Percentiles rank a stretch among this genome's conserved stretches.
phyloP scores from a whole-genome alignment of 2,329 filamentous ascomycete genomes.

The Diaporthe amygdali region DNA sequence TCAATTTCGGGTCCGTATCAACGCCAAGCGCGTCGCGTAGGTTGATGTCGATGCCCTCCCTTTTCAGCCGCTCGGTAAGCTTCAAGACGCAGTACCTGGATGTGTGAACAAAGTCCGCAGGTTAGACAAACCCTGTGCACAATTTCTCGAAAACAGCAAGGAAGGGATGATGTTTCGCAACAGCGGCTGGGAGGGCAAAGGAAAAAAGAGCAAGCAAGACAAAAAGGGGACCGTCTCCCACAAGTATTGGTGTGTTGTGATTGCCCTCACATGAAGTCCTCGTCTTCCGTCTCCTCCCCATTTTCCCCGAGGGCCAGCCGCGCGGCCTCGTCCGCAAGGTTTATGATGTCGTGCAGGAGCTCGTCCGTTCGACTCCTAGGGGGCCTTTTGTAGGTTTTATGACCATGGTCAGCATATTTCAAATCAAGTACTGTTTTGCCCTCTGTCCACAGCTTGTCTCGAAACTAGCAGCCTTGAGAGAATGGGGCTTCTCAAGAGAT shows the following conservation, averaged over 20 bases:
- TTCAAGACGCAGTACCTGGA: slow-evolving; percentile 28
- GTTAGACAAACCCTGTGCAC: slow-evolving; percentile 16
- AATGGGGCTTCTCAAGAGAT: background rate
- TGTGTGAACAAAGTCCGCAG: background rate
- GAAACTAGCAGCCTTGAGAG: background rate
- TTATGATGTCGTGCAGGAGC: slow-evolving; percentile 41
- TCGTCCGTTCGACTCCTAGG: slow-evolving; percentile 40
- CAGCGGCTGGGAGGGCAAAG: background rate
- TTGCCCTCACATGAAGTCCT: slow-evolving; percentile 47
- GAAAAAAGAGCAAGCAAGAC: background rate
- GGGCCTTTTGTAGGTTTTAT: slow-evolving; percentile 10
- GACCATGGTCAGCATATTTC: slow-evolving; percentile 1
- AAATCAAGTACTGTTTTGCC: background rate
- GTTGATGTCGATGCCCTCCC: slow-evolving; percentile 27
- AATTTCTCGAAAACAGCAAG: background rate
- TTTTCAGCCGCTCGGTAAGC: slow-evolving; percentile 26
- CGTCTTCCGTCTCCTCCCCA: slow-evolving; percentile 35
- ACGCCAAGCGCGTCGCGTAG: slow-evolving; percentile 26
- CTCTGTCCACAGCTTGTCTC: background rate
- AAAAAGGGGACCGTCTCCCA: slow-evolving; percentile 23
- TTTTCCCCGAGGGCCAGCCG: slow-evolving; percentile 44
- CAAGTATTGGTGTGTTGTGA: slow-evolving; percentile 20
- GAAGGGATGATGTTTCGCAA: background rate
- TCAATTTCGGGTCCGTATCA: slow-evolving; percentile 26
- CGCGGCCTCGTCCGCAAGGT: slow-evolving; percentile 49